Conservation (phyloP, 2,329 filamentous ascomycete genomes). For the Sporothrix brunneoviolacea region DNA sequence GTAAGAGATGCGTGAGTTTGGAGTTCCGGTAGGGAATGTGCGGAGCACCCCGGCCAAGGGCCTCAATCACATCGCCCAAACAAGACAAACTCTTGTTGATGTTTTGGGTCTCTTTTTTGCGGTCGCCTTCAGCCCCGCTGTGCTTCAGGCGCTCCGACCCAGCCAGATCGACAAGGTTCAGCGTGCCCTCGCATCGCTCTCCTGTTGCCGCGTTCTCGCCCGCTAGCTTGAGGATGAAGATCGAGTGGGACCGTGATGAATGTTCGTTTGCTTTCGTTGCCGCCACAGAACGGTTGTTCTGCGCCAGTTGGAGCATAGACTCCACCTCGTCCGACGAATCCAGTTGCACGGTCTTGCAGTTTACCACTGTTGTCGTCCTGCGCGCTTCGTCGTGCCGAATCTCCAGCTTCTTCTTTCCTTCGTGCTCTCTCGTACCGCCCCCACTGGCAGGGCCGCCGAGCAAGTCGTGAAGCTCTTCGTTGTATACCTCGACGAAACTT, state of each 20-base stretch:
- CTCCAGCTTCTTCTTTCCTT: conserved; percentile 78
- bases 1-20: conserved; percentile 90
- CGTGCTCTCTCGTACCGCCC: conserved; percentile 46
- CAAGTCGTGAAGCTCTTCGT: conserved; percentile 90
- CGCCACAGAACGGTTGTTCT: conserved; percentile 82
- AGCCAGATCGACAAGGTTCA: conserved; percentile 93
- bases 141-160: conserved; percentile 88
- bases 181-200: conserved; percentile 82
- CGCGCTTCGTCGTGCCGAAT: conserved; percentile 79
- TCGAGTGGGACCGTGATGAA: conserved; percentile 88
- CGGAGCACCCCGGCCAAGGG: conserved; percentile 73
- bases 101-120: conserved; percentile 88
- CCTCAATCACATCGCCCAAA: conserved; percentile 88
- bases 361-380: conserved; percentile 75
- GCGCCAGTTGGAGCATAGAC: conserved; percentile 70
- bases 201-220: conserved; percentile 68
- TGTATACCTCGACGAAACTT: conserved; percentile 96
- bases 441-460: conserved; percentile 42
- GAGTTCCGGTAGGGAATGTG: conserved; percentile 95
- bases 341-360: conserved; percentile 69
- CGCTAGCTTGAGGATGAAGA: conserved; percentile 81
- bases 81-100: conserved; percentile 95
- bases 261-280: conserved; percentile 97
- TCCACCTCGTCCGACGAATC: conserved; percentile 77
- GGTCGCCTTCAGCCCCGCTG: conserved; percentile 76